A percentile compares a stretch with the other conserved stretches of the same genome.
Evolutionary conservation across 108 stramenopile genomes (phyloP).

Genomic region (Cyclotella cryptica): DNA sequence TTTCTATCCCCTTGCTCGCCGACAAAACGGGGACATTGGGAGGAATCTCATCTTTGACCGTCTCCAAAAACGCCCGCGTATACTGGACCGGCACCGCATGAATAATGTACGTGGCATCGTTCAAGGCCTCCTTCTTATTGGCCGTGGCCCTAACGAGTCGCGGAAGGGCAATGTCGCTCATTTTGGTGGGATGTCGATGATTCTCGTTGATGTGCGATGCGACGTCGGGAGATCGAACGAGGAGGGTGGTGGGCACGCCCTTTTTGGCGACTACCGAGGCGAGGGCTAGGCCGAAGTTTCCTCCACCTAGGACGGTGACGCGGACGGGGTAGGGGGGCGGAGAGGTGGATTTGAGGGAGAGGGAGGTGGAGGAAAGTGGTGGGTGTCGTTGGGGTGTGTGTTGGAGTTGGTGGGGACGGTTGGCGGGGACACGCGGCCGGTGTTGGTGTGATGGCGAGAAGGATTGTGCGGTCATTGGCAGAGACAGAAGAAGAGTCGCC

Average conservation of each 20-base stretch:
- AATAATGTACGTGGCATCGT: constrained; percentile 93
- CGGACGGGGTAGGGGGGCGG: constrained; percentile 58
- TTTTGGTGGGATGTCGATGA: constrained; percentile 90
- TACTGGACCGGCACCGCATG: constrained; percentile 97
- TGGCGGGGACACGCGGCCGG: not conserved
- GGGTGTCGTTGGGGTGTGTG: not conserved
- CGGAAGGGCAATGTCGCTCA: constrained; percentile 79
- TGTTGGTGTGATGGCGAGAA: not conserved
- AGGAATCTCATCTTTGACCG: constrained; percentile 76
- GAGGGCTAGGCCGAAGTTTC: constrained; percentile 95
- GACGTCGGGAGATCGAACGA: constrained; percentile 82
- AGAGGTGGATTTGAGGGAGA: constrained; percentile 26
- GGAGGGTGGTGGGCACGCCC: constrained; percentile 84
- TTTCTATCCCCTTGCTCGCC: constrained; percentile 96
- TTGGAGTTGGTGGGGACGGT: not conserved
- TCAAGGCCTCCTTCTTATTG: constrained; percentile 75
- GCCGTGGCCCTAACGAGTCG: constrained; percentile 82
- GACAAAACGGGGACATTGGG: constrained; percentile 74
- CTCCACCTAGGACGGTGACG: constrained; percentile 93
- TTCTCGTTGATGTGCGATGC: constrained; percentile 86
- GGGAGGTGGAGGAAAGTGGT: not conserved
- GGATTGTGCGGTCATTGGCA: not conserved
- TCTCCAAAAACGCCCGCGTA: constrained; percentile 74
- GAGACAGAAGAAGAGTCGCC: not conserved
- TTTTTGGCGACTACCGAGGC: constrained; percentile 82